phyloP scores from a whole-genome alignment of 768 basidiomycete genomes.

The Suillus bovinus region DNA sequence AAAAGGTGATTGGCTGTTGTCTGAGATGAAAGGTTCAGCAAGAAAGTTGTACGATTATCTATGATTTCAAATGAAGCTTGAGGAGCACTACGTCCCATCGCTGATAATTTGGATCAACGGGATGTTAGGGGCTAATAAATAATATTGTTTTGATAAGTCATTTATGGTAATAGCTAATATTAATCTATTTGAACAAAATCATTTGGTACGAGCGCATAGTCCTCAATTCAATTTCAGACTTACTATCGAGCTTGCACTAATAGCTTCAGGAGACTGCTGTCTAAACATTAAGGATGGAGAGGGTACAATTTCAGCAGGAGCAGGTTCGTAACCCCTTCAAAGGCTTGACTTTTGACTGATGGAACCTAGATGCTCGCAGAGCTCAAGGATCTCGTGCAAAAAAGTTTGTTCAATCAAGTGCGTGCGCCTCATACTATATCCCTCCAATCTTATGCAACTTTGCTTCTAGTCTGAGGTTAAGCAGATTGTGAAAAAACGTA shows the following conservation, averaged over 20 bases:
- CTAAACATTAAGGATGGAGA: slow-evolving; percentile 63
- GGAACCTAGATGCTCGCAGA: slow-evolving; percentile 82
- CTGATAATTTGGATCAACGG: no score
- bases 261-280: neutral
- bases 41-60: neutral
- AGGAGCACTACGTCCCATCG: neutral
- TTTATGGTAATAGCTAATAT: neutral
- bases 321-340: slow-evolving; percentile 46
- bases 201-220: neutral
- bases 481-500: slow-evolving; percentile 82
- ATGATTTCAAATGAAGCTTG: neutral
- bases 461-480: slow-evolving; percentile 68
- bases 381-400: slow-evolving; percentile 89
- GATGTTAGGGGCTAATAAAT: neutral
- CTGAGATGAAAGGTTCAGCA: neutral
- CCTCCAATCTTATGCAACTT: slow-evolving; percentile 3
- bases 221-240: neutral
- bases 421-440: slow-evolving; percentile 22
- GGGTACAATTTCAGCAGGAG: slow-evolving; percentile 93
- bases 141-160: neutral
- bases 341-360: neutral
- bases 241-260: neutral
- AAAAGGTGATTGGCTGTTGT: neutral
- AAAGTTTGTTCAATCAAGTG: slow-evolving; percentile 80
- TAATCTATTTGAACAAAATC: neutral